Evolutionary conservation across 805 yeast species (phyloP), one percentile per base, ranked within the genome.

Genomic region (Candida peoriensis): DNA sequence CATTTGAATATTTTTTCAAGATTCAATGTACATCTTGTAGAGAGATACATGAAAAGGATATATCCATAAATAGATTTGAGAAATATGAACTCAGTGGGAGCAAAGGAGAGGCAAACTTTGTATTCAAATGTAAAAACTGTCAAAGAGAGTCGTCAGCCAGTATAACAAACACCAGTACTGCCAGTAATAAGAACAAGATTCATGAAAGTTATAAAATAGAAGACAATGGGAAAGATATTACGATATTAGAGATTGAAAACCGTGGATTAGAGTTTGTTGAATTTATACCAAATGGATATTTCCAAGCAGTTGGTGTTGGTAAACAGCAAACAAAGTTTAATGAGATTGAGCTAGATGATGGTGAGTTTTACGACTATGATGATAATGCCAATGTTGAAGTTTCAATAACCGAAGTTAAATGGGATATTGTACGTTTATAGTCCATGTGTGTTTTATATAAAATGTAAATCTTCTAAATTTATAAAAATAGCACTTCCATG

Each of bases 291-390:
- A 72, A 69, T 24, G 93, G 90, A 0, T 58, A 55, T 28, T 82
- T 82, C 54, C 47, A 54, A 20, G 78, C 82, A 36, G 61, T 52
- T 26, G 83, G 84, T 10, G 66, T 60, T 6, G 78, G 73, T 11
- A 55, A 74, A 3, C n/a, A n/a, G n/a, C 57, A 61, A 10, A 66
- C 81, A 8, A 58, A 54, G 34, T 85, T 83, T 50, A 52, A 52
- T 6, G 85, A 82, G 20, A 72, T 87, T 18, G 93, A 82, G 37
- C 63, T 88, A 20, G 72, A 68, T 24, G 96, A 85, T 18, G 78
- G 75, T 34, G 97, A 93, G 54, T 89, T 96, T 89, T 93, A 80
- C 54, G 98, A 93, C 50, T 93, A 89, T 54, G 97, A 93, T 56
- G 97, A 93, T 37, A 74, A 78, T 45, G 79, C 82, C 7, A 74